Conservation (phyloP, 257 asterid genomes). For the Solanum microdontum region DNA sequence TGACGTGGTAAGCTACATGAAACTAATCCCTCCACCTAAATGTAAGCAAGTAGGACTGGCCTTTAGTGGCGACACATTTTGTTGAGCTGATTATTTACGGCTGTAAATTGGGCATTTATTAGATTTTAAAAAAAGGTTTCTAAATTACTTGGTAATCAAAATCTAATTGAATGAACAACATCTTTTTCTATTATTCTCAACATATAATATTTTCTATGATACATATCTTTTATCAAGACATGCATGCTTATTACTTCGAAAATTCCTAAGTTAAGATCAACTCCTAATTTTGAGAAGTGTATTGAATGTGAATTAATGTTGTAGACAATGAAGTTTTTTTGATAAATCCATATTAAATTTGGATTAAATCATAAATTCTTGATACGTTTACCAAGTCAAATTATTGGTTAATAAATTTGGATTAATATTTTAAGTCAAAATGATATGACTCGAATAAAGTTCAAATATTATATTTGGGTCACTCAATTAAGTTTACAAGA, state of each 20-base stretch:
- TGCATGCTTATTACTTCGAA: neutral
- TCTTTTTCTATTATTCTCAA: neutral
- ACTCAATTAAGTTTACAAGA: neutral
- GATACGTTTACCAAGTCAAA: neutral
- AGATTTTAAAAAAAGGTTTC: neutral
- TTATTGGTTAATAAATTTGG: no score
- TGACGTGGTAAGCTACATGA: neutral
- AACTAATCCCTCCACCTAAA: neutral
- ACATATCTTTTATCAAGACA: neutral
- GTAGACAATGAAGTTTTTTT: neutral
- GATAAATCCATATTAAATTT: neutral
- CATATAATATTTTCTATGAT: neutral
- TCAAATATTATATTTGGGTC: neutral
- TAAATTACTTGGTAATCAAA: neutral
- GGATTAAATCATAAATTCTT: no score
- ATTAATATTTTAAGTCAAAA: neutral
- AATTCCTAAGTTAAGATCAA: no score
- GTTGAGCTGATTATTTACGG: neutral
- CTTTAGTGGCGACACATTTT: neutral
- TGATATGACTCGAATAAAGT: neutral
- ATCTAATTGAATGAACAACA: neutral
- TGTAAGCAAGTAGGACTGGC: neutral
- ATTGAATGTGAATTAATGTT: neutral
- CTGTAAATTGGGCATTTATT: neutral
- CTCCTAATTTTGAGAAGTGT: neutral